Conservation (phyloP, 345 rosid genomes). For the Populus ilicifolia region DNA sequence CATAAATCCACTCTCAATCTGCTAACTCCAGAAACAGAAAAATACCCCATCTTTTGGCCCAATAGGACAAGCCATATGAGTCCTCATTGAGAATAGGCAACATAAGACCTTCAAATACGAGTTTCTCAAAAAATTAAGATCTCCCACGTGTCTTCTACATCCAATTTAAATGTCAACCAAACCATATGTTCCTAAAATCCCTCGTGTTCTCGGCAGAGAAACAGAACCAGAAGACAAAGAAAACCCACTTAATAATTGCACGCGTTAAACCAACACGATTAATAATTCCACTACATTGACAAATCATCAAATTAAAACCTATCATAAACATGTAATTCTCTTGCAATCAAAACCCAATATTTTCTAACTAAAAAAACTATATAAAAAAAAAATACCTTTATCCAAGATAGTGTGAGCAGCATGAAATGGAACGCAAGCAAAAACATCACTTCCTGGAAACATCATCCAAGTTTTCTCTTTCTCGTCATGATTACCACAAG, state of each 20-base stretch:
- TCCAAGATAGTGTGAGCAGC: conserved; percentile 76
- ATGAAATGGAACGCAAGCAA: conserved; percentile 69
- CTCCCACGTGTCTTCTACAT: background rate
- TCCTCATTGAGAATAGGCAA: background rate
- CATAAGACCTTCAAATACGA: background rate
- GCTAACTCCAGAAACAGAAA: background rate
- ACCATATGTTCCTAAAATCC: background rate
- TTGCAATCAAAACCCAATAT: background rate
- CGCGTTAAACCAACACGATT: background rate
- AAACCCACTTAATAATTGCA: background rate
- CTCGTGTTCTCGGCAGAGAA: background rate
- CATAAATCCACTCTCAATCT: background rate
- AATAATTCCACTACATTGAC: background rate
- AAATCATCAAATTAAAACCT: background rate
- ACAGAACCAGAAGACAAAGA: background rate
- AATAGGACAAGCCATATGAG: background rate
- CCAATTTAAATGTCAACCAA: background rate
- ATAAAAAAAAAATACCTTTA: conserved; percentile 46
- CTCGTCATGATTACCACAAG: conserved; percentile 70
- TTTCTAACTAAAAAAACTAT: background rate
- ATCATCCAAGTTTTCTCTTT: conserved; percentile 76
- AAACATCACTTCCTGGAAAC: conserved; percentile 72
- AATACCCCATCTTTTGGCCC: background rate
- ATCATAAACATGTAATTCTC: background rate
- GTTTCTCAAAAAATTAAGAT: background rate